Percentiles rank a stretch among this genome's conserved stretches.
These are phyloP conservation scores for Saccharomyces hybrid DNA, from an alignment of 1,139 yeast genomes.

Conservation along the genomic window DNA sequence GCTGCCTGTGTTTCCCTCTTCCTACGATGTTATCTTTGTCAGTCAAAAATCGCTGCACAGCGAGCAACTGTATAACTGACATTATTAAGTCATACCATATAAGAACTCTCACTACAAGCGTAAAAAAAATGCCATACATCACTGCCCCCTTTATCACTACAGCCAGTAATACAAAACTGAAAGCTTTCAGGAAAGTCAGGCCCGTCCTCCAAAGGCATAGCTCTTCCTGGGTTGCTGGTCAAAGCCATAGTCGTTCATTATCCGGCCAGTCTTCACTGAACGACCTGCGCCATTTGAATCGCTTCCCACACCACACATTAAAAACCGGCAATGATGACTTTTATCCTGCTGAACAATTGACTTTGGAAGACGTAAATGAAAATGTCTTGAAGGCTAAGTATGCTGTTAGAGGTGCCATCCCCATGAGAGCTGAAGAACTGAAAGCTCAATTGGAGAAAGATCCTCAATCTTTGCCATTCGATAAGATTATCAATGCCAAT, in stretches of 20 bases:
- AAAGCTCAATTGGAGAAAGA: too few species aligned
- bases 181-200: neutral
- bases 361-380: too few species aligned
- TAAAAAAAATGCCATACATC: neutral
- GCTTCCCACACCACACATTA: too few species aligned
- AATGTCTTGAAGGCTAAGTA: too few species aligned
- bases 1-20: neutral
- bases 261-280: too few species aligned
- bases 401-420: too few species aligned
- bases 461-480: too few species aligned
- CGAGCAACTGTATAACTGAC: neutral
- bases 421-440: too few species aligned
- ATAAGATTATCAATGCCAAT: too few species aligned
- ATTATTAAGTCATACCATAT: neutral
- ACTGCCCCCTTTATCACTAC: neutral
- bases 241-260: neutral
- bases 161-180: conserved; percentile 1
- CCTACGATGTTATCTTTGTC: neutral
- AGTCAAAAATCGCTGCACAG: neutral
- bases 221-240: neutral
- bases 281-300: too few species aligned
- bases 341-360: too few species aligned
- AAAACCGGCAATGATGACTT: too few species aligned
- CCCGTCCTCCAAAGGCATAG: neutral
- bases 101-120: neutral